Percentiles rank a stretch among this genome's conserved stretches.
phyloP scores from a whole-genome alignment of 2,329 filamentous ascomycete species.

The Colletotrichum tropicicola region DNA sequence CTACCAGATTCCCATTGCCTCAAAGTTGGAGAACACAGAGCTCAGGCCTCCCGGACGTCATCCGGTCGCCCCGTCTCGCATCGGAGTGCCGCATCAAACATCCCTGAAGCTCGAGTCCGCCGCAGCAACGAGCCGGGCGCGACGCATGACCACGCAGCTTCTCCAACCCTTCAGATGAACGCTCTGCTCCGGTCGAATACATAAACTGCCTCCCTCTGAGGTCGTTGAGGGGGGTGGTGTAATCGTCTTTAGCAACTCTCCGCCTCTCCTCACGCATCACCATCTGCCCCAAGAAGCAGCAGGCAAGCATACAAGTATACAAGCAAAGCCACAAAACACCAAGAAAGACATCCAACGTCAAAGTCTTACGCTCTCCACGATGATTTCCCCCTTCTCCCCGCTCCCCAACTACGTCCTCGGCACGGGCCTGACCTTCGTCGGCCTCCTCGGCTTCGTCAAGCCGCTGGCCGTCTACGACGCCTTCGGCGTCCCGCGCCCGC shows the following conservation, averaged over 20 bases:
- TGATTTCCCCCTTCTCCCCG: constrained; percentile 21
- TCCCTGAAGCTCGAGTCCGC: constrained; percentile 12
- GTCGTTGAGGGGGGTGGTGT: background rate
- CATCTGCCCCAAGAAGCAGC: background rate
- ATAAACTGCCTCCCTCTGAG: background rate
- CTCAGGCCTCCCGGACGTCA: background rate
- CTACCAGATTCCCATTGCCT: too few species aligned
- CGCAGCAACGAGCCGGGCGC: background rate
- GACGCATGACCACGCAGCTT: constrained; percentile 3
- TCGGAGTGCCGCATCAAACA: constrained; percentile 5
- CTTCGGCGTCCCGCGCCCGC: constrained; percentile 12
- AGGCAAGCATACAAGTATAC: background rate
- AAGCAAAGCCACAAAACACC: background rate
- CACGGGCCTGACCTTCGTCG: constrained; percentile 35
- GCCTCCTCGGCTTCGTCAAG: constrained; percentile 28
- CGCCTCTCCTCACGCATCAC: background rate
- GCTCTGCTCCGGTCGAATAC: background rate
- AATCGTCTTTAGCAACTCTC: background rate
- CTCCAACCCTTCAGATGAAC: constrained; percentile 15
- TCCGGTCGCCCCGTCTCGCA: constrained; percentile 16
- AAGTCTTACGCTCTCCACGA: too few species aligned
- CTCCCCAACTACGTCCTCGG: constrained; percentile 32
- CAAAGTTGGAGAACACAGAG: background rate
- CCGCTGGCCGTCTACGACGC: constrained; percentile 24
- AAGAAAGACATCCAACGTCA: too few species aligned